Conservation (phyloP, 345 rosid species). For the Fremontodendron californicum region DNA sequence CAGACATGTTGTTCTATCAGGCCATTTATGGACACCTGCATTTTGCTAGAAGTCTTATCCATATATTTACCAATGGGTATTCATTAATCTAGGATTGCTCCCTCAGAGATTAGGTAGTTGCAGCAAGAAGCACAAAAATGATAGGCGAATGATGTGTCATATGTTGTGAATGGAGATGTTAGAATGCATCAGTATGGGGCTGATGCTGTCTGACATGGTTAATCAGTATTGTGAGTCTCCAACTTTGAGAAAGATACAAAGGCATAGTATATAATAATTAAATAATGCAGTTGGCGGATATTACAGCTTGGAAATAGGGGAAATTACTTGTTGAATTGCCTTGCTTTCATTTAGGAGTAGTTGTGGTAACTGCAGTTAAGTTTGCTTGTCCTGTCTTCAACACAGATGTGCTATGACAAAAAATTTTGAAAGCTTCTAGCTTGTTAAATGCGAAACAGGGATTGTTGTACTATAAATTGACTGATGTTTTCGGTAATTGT, state of each 20-base stretch:
- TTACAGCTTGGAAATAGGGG: neutral
- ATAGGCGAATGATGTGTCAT: neutral
- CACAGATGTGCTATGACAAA: neutral
- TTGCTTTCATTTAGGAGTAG: neutral
- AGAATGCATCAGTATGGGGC: neutral
- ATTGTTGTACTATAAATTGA: neutral
- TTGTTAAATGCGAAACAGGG: neutral
- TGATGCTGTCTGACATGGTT: neutral
- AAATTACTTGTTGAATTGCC: neutral
- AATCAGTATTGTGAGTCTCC: neutral
- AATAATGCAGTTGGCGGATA: neutral
- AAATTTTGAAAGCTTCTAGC: neutral
- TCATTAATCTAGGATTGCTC: neutral
- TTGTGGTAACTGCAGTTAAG: neutral
- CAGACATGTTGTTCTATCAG: neutral
- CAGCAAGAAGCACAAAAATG: neutral
- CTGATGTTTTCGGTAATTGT: neutral
- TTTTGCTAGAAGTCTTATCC: neutral
- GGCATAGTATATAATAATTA: neutral
- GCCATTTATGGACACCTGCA: neutral
- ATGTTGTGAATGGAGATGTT: neutral
- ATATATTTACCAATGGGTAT: neutral
- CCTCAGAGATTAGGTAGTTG: neutral
- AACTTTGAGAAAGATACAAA: neutral
- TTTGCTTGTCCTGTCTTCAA: neutral